Evolutionary conservation across 2,329 filamentous ascomycete genomes (phyloP), one percentile per base, ranked within the genome.

Genomic region (Teratosphaeriaceae sp.): DNA sequence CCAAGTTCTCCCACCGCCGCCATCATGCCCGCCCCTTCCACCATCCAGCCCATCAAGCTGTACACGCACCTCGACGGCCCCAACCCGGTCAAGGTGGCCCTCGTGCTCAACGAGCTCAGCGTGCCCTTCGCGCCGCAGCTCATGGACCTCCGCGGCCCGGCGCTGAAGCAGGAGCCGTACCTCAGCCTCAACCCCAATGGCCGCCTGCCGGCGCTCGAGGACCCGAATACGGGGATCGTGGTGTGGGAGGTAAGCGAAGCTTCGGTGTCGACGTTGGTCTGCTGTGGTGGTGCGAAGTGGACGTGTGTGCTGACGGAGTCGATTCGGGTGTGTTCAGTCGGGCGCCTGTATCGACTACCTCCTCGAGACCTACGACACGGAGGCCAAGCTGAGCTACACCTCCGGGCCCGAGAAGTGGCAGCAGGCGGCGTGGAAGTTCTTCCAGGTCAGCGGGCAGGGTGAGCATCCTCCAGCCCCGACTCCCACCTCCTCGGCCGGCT

Each of bases 181-280:
- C 52, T 64, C 26, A 54, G 52, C 34, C 40, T 67, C 49, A 69
- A 70, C 49, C 65, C 65, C 40, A 70, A 70, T 41, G 65, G 66
- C 30, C 57, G 65, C 5, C 55, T 69, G 19, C 68, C 69, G n/a
- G 63, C 65, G 3, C 68, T 73, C 47, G 49, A 67, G 16, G 70
- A 73, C 51, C 69, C 68, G 1, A 72, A 72, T 55, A 69, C 65
- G 0, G 61, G 58, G 35, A 47, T 68, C 31, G 65, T 56, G n/a
- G 48, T 68, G 5, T 68, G 61, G 54, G 65, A 68, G 45, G 40
- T 44, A 13, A 21, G 31, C 30, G 13, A 13, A 4, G 11, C 22
- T 15, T n/a, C 8, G 5, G 9, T 40, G 19, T 7, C 23, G 12
- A 7, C 19, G 5, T n/a, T n/a, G n/a, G n/a, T n/a, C n/a, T n/a